Base-by-base conservation (phyloP, 257 asterid genomes). In the Rehmannia glutinosa region DNA sequence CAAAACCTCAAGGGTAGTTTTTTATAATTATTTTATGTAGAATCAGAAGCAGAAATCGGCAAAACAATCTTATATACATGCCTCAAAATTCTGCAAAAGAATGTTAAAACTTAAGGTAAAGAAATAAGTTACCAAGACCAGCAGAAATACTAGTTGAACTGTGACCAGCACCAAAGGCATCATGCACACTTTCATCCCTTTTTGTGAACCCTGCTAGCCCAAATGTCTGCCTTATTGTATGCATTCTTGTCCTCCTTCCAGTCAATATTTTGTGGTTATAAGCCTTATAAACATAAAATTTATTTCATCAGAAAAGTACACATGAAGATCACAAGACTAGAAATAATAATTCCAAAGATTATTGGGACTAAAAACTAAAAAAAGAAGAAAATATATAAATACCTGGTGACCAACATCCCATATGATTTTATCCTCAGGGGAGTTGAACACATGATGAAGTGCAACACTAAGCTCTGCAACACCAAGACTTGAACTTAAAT, bases 381-480 rank as follows among this genome's bases (percentile, higher is more conserved):
- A n/a, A n/a, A n/a, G n/a, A n/a, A n/a, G n/a, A n/a, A n/a, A n/a
- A n/a, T n/a, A n/a, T n/a, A n/a, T n/a, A 12, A 7, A 49, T 53
- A 83, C 88, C 80, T 83, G 88, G 63, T 79, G 88, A 12, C 83
- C 85, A 28, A 83, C 83, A 46, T 80, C 85, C 88, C 88, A 83
- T 27, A 83, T 72, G 36, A 83, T 83, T 57, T 80, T 83, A 41
- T 83, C 88, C 17, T 73, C 72, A 11, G 88, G 88, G 2, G 83
- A 66, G 41, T 73, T 55, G 54, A 83, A 83, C 1, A 80, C 85
- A 17, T 83, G 81, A 54, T 83, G 88, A 36, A 83, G 83, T 10
- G 88, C 83, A 3, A 83, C 85, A 0, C 84, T 80, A 11, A 80
- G 78, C 35, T 83, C 85, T 0, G 75, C 72, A 35, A 83, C 85